Evolutionary conservation across 768 basidiomycete genomes (phyloP), one percentile per base, ranked within the genome.

Genomic region (Mycena amicta): DNA sequence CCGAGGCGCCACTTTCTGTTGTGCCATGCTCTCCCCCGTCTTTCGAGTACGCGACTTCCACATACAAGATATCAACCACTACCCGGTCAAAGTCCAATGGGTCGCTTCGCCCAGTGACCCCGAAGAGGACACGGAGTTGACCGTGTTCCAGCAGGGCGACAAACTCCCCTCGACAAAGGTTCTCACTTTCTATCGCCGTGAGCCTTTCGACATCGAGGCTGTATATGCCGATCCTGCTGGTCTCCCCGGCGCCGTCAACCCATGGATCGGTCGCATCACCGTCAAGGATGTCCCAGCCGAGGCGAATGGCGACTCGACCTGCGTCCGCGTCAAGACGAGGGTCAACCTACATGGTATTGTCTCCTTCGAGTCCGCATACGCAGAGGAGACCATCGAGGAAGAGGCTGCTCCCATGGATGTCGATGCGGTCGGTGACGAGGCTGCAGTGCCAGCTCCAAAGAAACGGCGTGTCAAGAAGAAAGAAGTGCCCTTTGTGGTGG

Each of bases 31-130:
- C 64, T 97, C 95, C 29, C 97, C 97, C 66, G 88, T 95, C 52
- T 99, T 98, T 91, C 91, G 93, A 63, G 96, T 98, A 30, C 90
- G 95, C 64, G 95, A 98, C 61, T 99, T 99, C 82, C 80, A 85
- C 68, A 78, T 94, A 59, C 84, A 87, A 71, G 97, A 99, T 73
- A 86, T 92, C 75, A 83, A 88, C 55, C 80, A 85, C 45, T 97
- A 92, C 80, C 87, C 94, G 16, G 86, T 98, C 84, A 95, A 90
- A 74, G 87, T 96, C 56, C 83, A 85, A 49, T 98, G 97, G 97
- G 84, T 87, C 16, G 78, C 83, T 27, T 78, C 85, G 51, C 82
- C 86, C 51, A 76, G 83, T 6, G 93, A 94, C 66, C 83, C 88
- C 0, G 90, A 90, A 49, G 95, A 97, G 54, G 94, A 97, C 74